Percentiles rank a stretch among this genome's conserved stretches.
phyloP scores from a whole-genome alignment of 345 rosid genomes.

The Sisymbrium altissimum region DNA sequence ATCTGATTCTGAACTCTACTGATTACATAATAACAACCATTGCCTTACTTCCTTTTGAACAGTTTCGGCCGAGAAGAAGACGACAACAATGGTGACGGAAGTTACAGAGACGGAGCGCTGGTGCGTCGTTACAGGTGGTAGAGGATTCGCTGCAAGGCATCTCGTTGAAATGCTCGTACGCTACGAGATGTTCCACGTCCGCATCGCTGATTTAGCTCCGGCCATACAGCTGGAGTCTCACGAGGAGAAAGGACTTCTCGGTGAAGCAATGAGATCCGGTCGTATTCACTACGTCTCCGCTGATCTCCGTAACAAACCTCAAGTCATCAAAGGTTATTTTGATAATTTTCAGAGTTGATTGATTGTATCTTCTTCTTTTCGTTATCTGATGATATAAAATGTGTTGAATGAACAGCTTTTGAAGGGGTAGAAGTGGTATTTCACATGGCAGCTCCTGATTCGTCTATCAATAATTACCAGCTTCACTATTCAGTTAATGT shows the following conservation, averaged over 20 bases:
- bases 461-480: slow-evolving; percentile 67
- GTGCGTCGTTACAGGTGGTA: slow-evolving; percentile 91
- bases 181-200: slow-evolving; percentile 48
- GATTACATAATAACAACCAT: no score
- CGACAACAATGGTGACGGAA: slow-evolving; percentile 32
- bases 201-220: slow-evolving; percentile 71
- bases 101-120: slow-evolving; percentile 47
- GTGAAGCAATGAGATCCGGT: slow-evolving; percentile 65
- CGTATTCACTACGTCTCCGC: slow-evolving; percentile 51
- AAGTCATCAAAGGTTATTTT: slow-evolving; percentile 71
- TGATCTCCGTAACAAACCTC: slow-evolving; percentile 77
- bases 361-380: not conserved
- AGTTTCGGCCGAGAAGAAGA: slow-evolving; percentile 1
- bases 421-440: slow-evolving; percentile 81
- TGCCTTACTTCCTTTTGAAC: not conserved
- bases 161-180: slow-evolving; percentile 78
- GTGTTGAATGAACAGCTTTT: slow-evolving; percentile 49
- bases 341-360: not conserved
- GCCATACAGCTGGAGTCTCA: slow-evolving; percentile 46
- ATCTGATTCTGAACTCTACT: no score
- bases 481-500: slow-evolving; percentile 93
- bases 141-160: slow-evolving; percentile 90
- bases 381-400: not conserved
- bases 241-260: slow-evolving; percentile 65
- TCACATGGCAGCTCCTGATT: slow-evolving; percentile 98